phyloP scores from a whole-genome alignment of 805 yeast species.

The Saccharomyces eubayanus region DNA sequence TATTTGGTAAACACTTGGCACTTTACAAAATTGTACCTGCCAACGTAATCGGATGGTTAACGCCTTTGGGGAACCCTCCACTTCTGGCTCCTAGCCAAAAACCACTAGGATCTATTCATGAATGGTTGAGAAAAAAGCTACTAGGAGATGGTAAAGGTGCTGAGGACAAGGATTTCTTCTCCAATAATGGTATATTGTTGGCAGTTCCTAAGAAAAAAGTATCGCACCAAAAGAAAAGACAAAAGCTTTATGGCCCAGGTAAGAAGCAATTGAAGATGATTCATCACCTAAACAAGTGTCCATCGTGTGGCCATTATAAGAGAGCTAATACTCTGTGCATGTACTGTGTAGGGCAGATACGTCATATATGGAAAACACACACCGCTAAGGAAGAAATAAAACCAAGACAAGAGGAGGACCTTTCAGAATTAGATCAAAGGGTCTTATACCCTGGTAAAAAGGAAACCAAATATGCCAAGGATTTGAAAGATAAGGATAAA shows the following conservation, averaged over 20 bases:
- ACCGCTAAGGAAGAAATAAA: slow-evolving; percentile 20
- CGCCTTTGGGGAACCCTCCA: slow-evolving; percentile 4
- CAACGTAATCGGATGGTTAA: slow-evolving; percentile 2
- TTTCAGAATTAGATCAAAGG: slow-evolving; percentile 52
- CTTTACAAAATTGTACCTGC: neutral
- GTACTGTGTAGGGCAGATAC: slow-evolving; percentile 82
- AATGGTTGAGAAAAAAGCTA: neutral
- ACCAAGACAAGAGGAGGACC: slow-evolving; percentile 28
- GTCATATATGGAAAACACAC: slow-evolving; percentile 54
- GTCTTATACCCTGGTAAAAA: slow-evolving; percentile 69
- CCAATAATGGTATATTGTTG: slow-evolving; percentile 62
- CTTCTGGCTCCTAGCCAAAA: slow-evolving; percentile 4
- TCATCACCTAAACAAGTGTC: slow-evolving; percentile 78
- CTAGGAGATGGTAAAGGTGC: neutral
- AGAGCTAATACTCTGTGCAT: slow-evolving; percentile 86
- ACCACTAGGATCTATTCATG: neutral
- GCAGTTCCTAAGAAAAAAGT: slow-evolving; percentile 95
- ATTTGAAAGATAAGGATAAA: slow-evolving; percentile 44
- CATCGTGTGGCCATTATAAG: slow-evolving; percentile 89
- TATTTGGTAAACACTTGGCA: neutral
- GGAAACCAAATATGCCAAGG: slow-evolving; percentile 38
- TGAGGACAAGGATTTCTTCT: slow-evolving; percentile 30
- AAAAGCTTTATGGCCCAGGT: slow-evolving; percentile 74
- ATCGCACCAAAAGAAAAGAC: slow-evolving; percentile 79
- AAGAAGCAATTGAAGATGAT: slow-evolving; percentile 70